These are phyloP conservation scores for Suillus occidentalis DNA, from an alignment of 768 basidiomycete genomes.

Conservation along the genomic window DNA sequence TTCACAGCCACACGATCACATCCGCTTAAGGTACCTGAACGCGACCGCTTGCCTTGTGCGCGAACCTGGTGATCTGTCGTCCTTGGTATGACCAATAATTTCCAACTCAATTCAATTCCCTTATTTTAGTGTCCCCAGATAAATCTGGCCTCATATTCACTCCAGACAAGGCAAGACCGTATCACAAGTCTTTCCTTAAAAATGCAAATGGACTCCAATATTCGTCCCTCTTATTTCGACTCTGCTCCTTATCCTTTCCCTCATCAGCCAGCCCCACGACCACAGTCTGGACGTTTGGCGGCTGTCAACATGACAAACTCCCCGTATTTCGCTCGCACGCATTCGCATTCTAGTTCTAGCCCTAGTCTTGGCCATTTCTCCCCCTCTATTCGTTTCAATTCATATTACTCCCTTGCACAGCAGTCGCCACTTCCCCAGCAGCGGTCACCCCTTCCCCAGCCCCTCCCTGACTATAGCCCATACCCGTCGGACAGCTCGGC, in stretches of 20 bases:
- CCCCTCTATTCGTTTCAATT: conserved; percentile 15
- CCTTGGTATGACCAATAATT: conserved; percentile 35
- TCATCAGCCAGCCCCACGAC: conserved; percentile 9
- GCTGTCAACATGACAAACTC: conserved; percentile 26
- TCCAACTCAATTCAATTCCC: conserved; percentile 35
- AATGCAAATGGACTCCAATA: conserved; percentile 28
- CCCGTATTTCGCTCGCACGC: conserved; percentile 21
- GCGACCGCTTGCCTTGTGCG: conserved; percentile 30
- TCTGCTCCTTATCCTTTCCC: conserved; percentile 17
- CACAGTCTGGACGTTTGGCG: conserved; percentile 8
- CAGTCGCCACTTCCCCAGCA: conserved; percentile 15
- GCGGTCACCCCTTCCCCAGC: conserved; percentile 15
- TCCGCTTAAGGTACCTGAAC: conserved; percentile 28
- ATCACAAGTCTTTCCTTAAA: conserved; percentile 23
- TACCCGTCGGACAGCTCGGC: conserved; percentile 38
- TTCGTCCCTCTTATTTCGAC: conserved; percentile 22
- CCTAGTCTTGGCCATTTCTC: conserved; percentile 23
- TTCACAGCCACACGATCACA: conserved; percentile 36
- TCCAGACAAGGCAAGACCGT: conserved; percentile 11
- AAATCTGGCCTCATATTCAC: conserved; percentile 16
- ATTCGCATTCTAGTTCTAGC: conserved; percentile 17
- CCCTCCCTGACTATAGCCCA: conserved; percentile 32
- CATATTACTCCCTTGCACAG: conserved; percentile 25
- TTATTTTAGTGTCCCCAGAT: conserved; percentile 24
- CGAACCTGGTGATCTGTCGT: conserved; percentile 24